phyloP scores from a whole-genome alignment of 352 stramenopile genomes.

The Phytophthora cryptogea region DNA sequence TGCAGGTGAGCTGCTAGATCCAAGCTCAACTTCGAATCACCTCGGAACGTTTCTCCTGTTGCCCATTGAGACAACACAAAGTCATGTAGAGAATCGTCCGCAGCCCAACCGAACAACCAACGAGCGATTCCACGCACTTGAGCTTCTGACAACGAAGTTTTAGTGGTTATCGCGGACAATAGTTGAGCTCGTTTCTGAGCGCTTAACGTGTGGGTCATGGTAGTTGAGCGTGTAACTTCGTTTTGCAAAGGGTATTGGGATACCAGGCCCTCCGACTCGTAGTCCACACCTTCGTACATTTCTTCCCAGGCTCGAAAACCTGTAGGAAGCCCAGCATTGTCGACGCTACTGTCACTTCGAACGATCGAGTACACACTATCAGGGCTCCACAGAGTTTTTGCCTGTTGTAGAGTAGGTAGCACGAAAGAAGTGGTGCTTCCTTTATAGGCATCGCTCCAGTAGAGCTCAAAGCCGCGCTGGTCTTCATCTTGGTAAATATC shows the following conservation, averaged over 20 bases:
- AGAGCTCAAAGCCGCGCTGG: constrained; percentile 64
- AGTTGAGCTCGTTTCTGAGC: constrained; percentile 29
- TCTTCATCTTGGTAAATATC: constrained; percentile 34
- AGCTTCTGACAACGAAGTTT: constrained; percentile 36
- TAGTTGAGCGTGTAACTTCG: constrained; percentile 13
- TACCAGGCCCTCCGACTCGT: constrained; percentile 51
- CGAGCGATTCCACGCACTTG: constrained; percentile 50
- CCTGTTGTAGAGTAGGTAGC: constrained; percentile 45
- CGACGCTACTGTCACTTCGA: constrained; percentile 10
- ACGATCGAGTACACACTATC: constrained; percentile 54
- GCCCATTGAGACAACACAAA: constrained; percentile 59
- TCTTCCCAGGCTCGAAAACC: constrained; percentile 66
- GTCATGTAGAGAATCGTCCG: constrained; percentile 43
- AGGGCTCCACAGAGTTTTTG: constrained; percentile 46
- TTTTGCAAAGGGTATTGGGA: constrained; percentile 42
- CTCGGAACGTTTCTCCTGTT: constrained; percentile 46
- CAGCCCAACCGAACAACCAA: constrained; percentile 60
- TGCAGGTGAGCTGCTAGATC: constrained; percentile 34
- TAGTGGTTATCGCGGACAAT: constrained; percentile 29
- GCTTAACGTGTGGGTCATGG: constrained; percentile 29
- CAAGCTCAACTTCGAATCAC: constrained; percentile 24
- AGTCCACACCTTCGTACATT: constrained; percentile 60
- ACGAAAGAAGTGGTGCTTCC: constrained; percentile 2
- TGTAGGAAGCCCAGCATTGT: constrained; percentile 37
- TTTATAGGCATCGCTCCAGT: constrained; percentile 31